These are phyloP conservation scores for Myxozyma lipomycoides DNA, from an alignment of 805 yeast species.

Conservation along the genomic window DNA sequence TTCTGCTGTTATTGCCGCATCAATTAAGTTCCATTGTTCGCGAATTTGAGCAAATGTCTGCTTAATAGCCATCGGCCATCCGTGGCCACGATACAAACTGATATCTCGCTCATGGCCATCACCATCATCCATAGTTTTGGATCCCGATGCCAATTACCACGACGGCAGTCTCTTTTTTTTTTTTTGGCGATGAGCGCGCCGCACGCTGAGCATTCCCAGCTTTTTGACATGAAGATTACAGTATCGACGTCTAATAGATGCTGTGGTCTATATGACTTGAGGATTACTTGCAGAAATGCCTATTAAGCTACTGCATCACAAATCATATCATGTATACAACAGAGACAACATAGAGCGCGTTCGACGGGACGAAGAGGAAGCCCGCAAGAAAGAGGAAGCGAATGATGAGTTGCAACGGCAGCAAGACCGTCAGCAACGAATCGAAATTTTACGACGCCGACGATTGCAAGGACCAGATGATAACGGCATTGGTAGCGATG, in stretches of 20 bases:
- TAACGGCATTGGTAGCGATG: not conserved
- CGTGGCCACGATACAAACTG: too few species aligned
- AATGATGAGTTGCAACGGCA: conserved; percentile 13
- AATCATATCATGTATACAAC: conserved; percentile 34
- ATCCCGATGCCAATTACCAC: too few species aligned
- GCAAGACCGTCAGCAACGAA: conserved; percentile 22
- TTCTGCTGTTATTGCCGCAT: not conserved
- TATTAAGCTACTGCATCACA: conserved; percentile 32
- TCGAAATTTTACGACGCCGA: conserved; percentile 19
- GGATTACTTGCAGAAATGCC: too few species aligned
- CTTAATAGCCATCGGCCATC: too few species aligned
- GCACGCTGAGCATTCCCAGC: too few species aligned
- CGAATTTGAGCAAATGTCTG: not conserved
- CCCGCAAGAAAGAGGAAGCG: conserved; percentile 26
- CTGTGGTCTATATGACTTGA: too few species aligned
- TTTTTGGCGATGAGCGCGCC: too few species aligned
- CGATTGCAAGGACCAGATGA: conserved; percentile 8
- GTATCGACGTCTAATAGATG: too few species aligned
- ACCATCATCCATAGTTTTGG: not conserved
- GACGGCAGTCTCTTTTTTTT: too few species aligned
- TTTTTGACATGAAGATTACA: too few species aligned
- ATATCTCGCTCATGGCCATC: too few species aligned
- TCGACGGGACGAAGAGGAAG: conserved; percentile 31
- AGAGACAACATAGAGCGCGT: conserved; percentile 33
- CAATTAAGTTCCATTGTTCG: not conserved